phyloP scores from a whole-genome alignment of 176 grass and related monocot genomes.

The Leersia perrieri region DNA sequence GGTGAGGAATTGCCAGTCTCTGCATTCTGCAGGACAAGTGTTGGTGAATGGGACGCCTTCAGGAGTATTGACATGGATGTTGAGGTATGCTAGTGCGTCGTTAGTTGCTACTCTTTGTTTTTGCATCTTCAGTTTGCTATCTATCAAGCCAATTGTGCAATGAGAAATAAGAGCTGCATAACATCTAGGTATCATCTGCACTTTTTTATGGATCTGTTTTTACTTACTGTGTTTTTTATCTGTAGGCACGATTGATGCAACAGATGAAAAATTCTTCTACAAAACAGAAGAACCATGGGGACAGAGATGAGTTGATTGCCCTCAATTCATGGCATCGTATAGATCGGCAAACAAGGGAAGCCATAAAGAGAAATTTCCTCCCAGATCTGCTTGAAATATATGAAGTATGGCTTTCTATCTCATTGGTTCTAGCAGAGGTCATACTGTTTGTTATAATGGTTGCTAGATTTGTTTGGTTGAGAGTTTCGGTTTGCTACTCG shows the following conservation, averaged over 20 bases:
- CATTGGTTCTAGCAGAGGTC: not conserved
- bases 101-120: not conserved
- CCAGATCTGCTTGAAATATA: conserved; percentile 75
- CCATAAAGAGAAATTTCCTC: conserved; percentile 69
- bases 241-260: conserved; percentile 66
- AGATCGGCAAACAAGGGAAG: conserved; percentile 75
- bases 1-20: conserved; percentile 69
- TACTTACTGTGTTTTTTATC: not conserved
- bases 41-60: conserved; percentile 77
- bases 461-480: not conserved
- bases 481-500: not conserved
- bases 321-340: conserved; percentile 77
- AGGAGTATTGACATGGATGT: conserved; percentile 89
- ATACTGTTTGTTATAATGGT: not conserved
- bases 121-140: not conserved
- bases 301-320: conserved; percentile 50
- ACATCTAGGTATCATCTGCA: not conserved
- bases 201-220: not conserved
- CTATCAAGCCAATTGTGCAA: not conserved
- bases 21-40: conserved; percentile 76
- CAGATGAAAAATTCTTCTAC: conserved; percentile 33
- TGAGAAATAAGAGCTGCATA: not conserved
- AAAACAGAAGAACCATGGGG: conserved; percentile 49
- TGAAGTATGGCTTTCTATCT: conserved; percentile 46
- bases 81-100: conserved; percentile 43